A percentile compares a stretch with the other conserved stretches of the same genome.
Evolutionary conservation across 176 grass and related monocot species (phyloP).

Genomic region (Triticum urartu): DNA sequence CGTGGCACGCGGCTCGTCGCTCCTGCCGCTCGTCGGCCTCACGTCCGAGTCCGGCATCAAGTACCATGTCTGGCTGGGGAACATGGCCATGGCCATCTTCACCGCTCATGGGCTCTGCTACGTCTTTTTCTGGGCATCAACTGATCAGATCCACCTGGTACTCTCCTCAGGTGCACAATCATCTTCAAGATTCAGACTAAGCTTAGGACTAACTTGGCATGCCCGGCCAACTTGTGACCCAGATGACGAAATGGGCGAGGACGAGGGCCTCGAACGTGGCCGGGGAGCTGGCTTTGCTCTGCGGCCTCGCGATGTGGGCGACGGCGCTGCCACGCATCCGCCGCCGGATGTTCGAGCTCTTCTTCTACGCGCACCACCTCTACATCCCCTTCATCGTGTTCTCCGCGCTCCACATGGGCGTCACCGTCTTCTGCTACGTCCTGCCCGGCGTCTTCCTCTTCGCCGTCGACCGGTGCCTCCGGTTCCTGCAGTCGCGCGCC

Average conservation of each 20-base stretch:
- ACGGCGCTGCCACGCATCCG: slow-evolving; percentile 48
- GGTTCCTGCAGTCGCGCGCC: slow-evolving; percentile 58
- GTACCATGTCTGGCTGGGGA: slow-evolving; percentile 64
- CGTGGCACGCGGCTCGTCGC: slow-evolving; percentile 36
- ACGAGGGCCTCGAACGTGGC: slow-evolving; percentile 35
- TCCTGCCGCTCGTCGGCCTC: slow-evolving; percentile 55
- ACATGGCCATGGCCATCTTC: slow-evolving; percentile 50
- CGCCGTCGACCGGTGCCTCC: slow-evolving; percentile 59
- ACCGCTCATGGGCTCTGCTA: slow-evolving; percentile 31
- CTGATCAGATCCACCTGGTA: slow-evolving; percentile 56
- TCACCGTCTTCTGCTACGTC: slow-evolving; percentile 30
- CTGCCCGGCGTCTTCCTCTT: slow-evolving; percentile 58
- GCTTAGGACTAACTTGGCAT: neutral
- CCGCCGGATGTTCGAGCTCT: slow-evolving; percentile 59
- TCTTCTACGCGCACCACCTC: slow-evolving; percentile 67
- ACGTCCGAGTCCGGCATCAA: slow-evolving; percentile 63
- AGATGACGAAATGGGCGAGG: slow-evolving; percentile 58
- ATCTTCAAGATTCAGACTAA: neutral
- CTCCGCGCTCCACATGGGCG: slow-evolving; percentile 52
- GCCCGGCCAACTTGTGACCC: neutral
- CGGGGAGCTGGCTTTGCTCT: slow-evolving; percentile 46
- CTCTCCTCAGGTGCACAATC: neutral
- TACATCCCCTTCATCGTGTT: slow-evolving; percentile 52
- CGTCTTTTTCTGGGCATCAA: slow-evolving; percentile 50
- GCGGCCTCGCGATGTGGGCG: slow-evolving; percentile 45